Percentiles rank a stretch among this genome's conserved stretches.
phyloP scores from a whole-genome alignment of 768 basidiomycete species.

The Amanita pallidorosea region DNA sequence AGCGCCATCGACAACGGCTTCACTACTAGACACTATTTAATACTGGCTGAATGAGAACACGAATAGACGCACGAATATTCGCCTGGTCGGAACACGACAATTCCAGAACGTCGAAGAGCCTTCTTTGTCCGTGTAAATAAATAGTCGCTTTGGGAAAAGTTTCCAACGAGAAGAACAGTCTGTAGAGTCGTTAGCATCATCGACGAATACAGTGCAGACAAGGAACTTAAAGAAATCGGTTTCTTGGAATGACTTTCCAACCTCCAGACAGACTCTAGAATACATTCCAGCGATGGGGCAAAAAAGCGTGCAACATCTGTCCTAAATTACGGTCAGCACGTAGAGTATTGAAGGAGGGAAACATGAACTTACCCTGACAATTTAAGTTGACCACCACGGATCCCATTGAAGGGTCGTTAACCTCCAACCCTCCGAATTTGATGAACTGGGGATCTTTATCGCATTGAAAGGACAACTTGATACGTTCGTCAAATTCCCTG shows the following conservation, averaged over 20 bases:
- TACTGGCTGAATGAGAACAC: too few species aligned
- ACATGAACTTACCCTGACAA: slow-evolving; percentile 14
- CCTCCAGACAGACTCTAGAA: slow-evolving; percentile 2
- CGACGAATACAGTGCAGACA: too few species aligned
- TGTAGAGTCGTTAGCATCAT: slow-evolving; percentile 2
- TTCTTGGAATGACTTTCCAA: background rate
- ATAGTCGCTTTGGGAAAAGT: too few species aligned
- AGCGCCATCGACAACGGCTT: too few species aligned
- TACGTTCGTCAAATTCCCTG: slow-evolving; percentile 26
- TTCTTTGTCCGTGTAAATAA: too few species aligned
- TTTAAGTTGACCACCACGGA: slow-evolving; percentile 28
- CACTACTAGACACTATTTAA: too few species aligned
- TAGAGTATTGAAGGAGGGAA: background rate
- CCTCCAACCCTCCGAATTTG: slow-evolving; percentile 26
- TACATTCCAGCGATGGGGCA: slow-evolving; percentile 9
- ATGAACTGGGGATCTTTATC: slow-evolving; percentile 25
- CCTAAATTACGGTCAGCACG: background rate
- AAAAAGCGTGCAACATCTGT: slow-evolving; percentile 11
- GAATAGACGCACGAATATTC: too few species aligned
- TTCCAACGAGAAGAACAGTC: slow-evolving; percentile 17
- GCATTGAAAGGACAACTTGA: slow-evolving; percentile 27
- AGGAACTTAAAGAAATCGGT: background rate
- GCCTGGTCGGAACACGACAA: too few species aligned
- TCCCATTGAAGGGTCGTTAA: slow-evolving; percentile 23
- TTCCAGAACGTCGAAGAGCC: too few species aligned